These are phyloP conservation scores for Porcisia deanei DNA, from an alignment of 208 protist genomes.

Conservation along the genomic window DNA sequence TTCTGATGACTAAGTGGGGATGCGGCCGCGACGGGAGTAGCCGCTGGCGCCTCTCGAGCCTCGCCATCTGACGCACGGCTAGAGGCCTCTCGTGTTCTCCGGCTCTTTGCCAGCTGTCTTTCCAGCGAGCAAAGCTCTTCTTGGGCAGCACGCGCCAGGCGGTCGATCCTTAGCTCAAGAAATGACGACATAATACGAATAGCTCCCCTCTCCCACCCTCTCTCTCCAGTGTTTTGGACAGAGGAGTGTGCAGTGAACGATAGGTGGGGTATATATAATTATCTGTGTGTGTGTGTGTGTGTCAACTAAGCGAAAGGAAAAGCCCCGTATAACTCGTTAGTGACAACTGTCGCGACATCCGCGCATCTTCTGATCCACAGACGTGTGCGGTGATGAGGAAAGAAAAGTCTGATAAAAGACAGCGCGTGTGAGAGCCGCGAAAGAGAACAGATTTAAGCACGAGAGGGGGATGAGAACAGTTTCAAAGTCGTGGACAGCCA, in stretches of 20 bases:
- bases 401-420: not conserved
- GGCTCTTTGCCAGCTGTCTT: constrained; percentile 37
- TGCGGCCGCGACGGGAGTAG: not conserved
- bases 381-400: not conserved
- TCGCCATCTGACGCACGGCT: not conserved
- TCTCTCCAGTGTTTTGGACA: not conserved
- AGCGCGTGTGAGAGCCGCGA: not conserved
- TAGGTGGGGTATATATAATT: not conserved
- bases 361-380: not conserved
- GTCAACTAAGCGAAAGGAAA: not conserved
- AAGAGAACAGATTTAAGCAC: not conserved
- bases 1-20: not conserved
- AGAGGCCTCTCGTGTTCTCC: constrained; percentile 9
- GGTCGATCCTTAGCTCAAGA: constrained; percentile 4
- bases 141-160: constrained; percentile 21
- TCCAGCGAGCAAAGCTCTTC: constrained; percentile 35
- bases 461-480: not conserved
- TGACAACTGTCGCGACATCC: not conserved
- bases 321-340: too few relatives aligned
- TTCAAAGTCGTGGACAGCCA: not conserved
- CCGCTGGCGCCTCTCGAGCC: not conserved
- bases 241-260: not conserved
- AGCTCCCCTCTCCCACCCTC: not conserved
- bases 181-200: not conserved
- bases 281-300: too few relatives aligned